phyloP scores from a whole-genome alignment of 495 filamentous ascomycete genomes.

The Lindgomyces ingoldianus region DNA sequence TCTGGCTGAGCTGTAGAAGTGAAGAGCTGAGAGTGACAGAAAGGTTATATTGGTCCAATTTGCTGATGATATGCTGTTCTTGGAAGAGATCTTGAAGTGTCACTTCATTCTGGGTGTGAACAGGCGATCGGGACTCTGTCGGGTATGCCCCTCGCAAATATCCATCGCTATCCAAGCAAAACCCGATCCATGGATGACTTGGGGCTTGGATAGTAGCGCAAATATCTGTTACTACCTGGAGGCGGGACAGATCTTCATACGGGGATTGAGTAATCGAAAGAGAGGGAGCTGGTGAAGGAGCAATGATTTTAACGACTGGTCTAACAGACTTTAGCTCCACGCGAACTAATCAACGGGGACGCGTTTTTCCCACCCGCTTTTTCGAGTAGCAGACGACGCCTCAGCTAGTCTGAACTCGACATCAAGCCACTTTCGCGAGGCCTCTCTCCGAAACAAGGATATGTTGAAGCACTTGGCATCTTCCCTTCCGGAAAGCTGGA shows the following conservation, averaged over 20 bases:
- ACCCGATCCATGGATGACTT: not conserved
- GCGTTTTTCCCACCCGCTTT: not conserved
- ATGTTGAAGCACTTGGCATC: not conserved
- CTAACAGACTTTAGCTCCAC: not conserved
- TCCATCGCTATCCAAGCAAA: not conserved
- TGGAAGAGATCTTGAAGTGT: not conserved
- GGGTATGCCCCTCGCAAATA: not conserved
- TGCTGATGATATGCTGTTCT: not conserved
- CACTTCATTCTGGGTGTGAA: not conserved
- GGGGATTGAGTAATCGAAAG: not conserved
- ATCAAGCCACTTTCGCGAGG: not conserved
- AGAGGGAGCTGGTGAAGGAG: not conserved
- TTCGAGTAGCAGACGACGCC: not conserved
- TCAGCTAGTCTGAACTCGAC: not conserved
- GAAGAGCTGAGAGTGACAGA: slow-evolving; percentile 1
- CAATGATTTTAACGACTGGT: not conserved
- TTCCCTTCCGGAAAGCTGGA: not conserved
- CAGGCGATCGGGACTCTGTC: not conserved
- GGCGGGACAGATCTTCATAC: not conserved
- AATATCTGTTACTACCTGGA: not conserved
- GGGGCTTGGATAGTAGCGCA: not conserved
- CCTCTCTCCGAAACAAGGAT: not conserved
- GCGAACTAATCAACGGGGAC: not conserved
- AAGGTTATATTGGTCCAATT: not conserved
- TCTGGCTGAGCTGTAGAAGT: not conserved